Evolutionary conservation across 305 asterid genomes (phyloP), one percentile per base, ranked within the genome.

Genomic region (Plantago rigida): DNA sequence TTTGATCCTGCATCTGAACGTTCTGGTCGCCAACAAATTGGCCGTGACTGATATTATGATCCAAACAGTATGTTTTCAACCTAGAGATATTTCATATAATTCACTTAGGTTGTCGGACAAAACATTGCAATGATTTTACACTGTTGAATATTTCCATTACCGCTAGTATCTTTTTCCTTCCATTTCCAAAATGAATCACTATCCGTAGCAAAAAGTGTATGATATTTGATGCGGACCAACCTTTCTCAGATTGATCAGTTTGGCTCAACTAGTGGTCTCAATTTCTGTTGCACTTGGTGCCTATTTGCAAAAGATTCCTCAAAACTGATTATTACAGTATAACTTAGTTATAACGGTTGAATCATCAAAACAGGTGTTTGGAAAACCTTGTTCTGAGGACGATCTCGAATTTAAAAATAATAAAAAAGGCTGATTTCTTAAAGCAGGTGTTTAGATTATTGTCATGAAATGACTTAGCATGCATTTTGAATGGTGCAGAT

Each of bases 1-100:
- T 66, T 77, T 66, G 71, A 68, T 47, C 57, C 57, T 58, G 69
- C 77, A 44, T 49, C 77, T 36, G 76, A 72, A 62, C 68, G 64
- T 70, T 64, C 71, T 64, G 51, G 59, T 52, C 53, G 42, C 28
- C 29, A 45, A 42, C 59, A 64, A 28, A 13, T 36, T 26, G 48
- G 19, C 39, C 62, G 9, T 12, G 42, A 13, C 59, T 53, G 36
- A 28, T 28, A 12, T 1, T 4, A 13, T 53, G 11, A 28, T 53
- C 59, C 59, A 53, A 26, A 0, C 3, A 53, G 59, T 53, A 53
- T 12, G 59, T 53, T 28, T 28, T 10, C 17, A 14, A 24, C 17
- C 58, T 52, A 52, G 13, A 22, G 26, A 22, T 52, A n/a, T 28
- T 8, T 9, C 13, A 51, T 51, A n/a, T 4, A 51, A 10, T 51